Evolutionary conservation across 169 alveolate genomes (phyloP).

Genomic region (Besnoitia besnoiti): DNA sequence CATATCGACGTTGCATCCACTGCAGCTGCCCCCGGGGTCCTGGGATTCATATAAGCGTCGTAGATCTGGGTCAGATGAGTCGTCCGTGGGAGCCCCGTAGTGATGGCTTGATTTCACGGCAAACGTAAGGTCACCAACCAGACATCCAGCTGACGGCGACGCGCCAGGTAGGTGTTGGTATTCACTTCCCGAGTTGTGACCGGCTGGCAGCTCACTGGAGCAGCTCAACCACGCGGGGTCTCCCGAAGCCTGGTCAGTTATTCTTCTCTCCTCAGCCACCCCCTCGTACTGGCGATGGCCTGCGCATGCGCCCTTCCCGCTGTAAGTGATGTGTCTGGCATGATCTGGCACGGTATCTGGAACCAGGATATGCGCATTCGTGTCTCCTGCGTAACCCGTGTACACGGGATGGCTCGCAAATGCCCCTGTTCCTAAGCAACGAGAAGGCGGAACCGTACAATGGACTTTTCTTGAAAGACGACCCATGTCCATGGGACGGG

Average conservation of each 20-base stretch:
- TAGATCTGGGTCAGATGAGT: neutral
- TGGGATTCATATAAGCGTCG: neutral
- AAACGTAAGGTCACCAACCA: neutral
- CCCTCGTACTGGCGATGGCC: neutral
- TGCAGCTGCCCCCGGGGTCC: neutral
- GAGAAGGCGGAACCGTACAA: neutral
- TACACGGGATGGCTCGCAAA: neutral
- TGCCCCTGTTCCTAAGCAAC: neutral
- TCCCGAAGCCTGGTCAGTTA: neutral
- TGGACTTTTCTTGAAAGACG: neutral
- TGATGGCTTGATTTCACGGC: neutral
- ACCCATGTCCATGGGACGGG: neutral
- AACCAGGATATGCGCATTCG: neutral
- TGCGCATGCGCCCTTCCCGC: neutral
- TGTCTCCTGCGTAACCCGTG: neutral
- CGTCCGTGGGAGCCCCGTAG: neutral
- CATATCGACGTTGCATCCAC: neutral
- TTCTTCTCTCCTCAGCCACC: neutral
- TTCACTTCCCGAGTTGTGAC: neutral
- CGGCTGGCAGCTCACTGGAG: neutral
- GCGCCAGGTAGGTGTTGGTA: neutral
- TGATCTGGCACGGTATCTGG: neutral
- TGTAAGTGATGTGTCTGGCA: neutral
- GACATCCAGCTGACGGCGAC: neutral
- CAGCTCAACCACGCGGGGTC: neutral